Base-by-base conservation (phyloP, 2,329 filamentous ascomycete species). In the Colletotrichum melonis region DNA sequence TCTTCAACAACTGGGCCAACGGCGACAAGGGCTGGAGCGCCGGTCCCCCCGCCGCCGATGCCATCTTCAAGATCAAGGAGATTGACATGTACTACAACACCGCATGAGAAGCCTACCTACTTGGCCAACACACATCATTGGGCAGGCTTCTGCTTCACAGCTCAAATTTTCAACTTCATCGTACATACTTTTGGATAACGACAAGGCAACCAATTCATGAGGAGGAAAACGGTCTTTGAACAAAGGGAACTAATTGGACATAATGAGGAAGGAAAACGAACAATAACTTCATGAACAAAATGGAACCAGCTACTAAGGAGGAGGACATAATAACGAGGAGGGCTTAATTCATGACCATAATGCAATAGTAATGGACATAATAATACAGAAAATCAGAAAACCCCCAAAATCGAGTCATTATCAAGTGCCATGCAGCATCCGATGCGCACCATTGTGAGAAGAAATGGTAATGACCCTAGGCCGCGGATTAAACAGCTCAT, bases 1-100 rank as follows among this genome's bases (percentile, higher is more conserved):
- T 81, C 22, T 81, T 76, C 67, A 81, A 81, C 57, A 81, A 81
- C 74, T 81, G 80, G 80, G 77, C 80, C 1, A 79, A 78, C 54
- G 80, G 80, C 3, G 78, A 81, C 49, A 75, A 75, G 59, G 77
- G 77, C 9, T 81, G 80, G 80, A 78, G 75, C 4, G 77, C 69
- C 22, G 80, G 79, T 0, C 80, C 80, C 8, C 80, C 80, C 0
- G 68, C 69, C 5, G 11, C 70, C 52, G 74, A 78, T 46, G 78
- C 80, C 24, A 7, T 70, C 55, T 73, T 73, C 67, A 69, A 32
- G 54, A 73, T 73, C 67, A 73, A 73, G 66, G 38, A 64, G 55
- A 73, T 73, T 26, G 70, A 73, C 59, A 73, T 81, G 78, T 81
- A 80, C 74, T 81, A 81, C 58, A 80, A 81, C 67, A 79, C 78